Evolutionary conservation across 176 grass and related monocot genomes (phyloP), one percentile per base, ranked within the genome.

Genomic region (Raddia distichophylla): DNA sequence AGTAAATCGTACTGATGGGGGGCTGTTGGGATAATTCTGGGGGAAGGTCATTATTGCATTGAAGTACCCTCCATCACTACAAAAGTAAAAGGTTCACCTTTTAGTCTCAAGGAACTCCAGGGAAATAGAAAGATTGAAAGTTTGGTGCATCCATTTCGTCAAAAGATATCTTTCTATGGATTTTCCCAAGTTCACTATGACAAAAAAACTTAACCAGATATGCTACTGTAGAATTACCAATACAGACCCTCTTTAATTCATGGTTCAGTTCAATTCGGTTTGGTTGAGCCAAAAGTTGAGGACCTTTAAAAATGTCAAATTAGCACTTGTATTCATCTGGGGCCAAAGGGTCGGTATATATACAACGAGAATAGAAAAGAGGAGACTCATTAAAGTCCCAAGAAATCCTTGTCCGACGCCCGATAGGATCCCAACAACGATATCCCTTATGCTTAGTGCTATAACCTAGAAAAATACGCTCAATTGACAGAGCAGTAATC

Each of bases 41-140:
- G 95, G 95, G 73, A 97, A 97, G 27, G 60, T 91, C 94, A 97
- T 97, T 66, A 93, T 84, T 79, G 94, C 94, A 83, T 88, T 97
- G 43, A 97, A 97, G 64, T 93, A 97, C 12, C 94, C 94, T 82
- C 94, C 94, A 82, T 97, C 94, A 73, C 94, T 97, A 86, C 76
- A 91, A 64, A 85, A 59, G 52, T 7, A 51, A 64, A 89, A 59
- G 3, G 2, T 4, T 45, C 3, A 61, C 6, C 1, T 10, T 70
- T 82, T 82, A 77, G 73, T 78, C 52, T 60, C 58, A 77, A 65
- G 10, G 47, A 69, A 52, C 6, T 42, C 11, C 13, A 59, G n/a
- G 27, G 11, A 68, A 64, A 68, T 64, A 86, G 46, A 51, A 78
- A 67, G 7, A 62, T 13, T 66, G 17, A 40, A 73, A 54, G 32